Base-by-base conservation (phyloP, 2,329 filamentous ascomycete species). In the Xylariales sp. region DNA sequence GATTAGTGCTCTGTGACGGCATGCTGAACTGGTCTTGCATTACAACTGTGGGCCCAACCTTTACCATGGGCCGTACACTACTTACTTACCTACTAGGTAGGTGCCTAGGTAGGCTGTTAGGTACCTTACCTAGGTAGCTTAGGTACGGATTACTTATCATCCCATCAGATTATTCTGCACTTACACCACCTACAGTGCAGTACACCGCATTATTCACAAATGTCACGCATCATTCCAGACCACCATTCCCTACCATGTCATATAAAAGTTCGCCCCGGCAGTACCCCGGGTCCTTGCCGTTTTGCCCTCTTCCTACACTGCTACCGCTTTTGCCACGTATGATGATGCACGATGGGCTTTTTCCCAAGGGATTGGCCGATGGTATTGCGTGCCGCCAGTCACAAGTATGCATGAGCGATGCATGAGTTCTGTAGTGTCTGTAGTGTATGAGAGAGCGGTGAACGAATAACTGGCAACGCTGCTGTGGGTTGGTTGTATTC, bases 301-400 rank as follows among this genome's bases (percentile, higher is more conserved):
- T 49, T 64, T 63, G 64, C 53, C 5, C 58, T 49, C 39, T 32
- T 71, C 53, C 59, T 50, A 58, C 45, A 55, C 45, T 64, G 50
- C 68, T 45, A 62, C 68, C 69, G 66, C 69, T 55, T 34, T 48
- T 63, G 72, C 71, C 73, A 75, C 72, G 72, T 74, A 73, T 69
- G 64, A 69, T 62, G 62, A 46, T 61, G 61, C 69, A 62, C 62
- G 65, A 61, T 68, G 59, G 62, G 56, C 65, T 70, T 57, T 64
- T 64, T 52, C 54, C 65, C 46, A 71, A 55, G 62, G 68, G 69
- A 71, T 74, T 75, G 71, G 74, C 67, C 70, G 69, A 70, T 72
- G 70, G 62, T 69, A 65, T 63, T 69, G 73, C 66, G 66, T 69
- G 69, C 68, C 72, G 68, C 69, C 66, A 70, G 69, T 70, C 69